Conservation (phyloP, 371 early-diverging fungal genomes). For the Syncephalastrum contaminatum region DNA sequence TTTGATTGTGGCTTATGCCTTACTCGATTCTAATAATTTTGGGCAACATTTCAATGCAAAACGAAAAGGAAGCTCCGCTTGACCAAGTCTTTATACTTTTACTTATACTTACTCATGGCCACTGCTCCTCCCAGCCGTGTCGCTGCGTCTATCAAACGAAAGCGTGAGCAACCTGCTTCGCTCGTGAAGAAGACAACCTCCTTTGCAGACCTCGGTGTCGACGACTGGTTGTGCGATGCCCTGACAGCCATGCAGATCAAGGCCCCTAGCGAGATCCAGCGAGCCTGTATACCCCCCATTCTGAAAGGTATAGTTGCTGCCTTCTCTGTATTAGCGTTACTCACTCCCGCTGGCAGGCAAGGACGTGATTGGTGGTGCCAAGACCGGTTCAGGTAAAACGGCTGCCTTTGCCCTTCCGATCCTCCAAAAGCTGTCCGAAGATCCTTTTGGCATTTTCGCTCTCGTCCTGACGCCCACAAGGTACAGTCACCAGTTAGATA, state of each 20-base stretch:
- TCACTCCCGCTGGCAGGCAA: slow-evolving; percentile 46
- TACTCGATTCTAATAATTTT: too few species aligned
- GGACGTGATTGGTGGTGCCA: slow-evolving; percentile 96
- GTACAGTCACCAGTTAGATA: slow-evolving; percentile 27
- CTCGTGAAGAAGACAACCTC: slow-evolving; percentile 12
- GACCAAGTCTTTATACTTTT: too few species aligned
- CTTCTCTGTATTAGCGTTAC: neutral
- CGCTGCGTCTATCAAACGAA: slow-evolving; percentile 12
- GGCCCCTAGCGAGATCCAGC: slow-evolving; percentile 95
- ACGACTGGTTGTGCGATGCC: slow-evolving; percentile 80
- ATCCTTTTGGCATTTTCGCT: slow-evolving; percentile 94
- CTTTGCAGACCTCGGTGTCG: slow-evolving; percentile 72
- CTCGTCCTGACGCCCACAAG: slow-evolving; percentile 96
- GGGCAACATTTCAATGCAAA: too few species aligned
- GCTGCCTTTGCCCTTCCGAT: slow-evolving; percentile 99
- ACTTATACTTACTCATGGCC: too few species aligned
- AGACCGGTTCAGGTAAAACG: slow-evolving; percentile 99
- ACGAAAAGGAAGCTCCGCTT: too few species aligned
- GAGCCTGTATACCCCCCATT: slow-evolving; percentile 78
- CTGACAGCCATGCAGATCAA: slow-evolving; percentile 79
- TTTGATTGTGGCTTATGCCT: too few species aligned
- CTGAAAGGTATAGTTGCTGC: slow-evolving; percentile 42
- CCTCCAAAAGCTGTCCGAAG: slow-evolving; percentile 87
- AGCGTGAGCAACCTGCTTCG: neutral
- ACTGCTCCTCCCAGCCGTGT: slow-evolving; percentile 10